Conservation (phyloP, 208 protist species). For the Trypanosoma rangeli region DNA sequence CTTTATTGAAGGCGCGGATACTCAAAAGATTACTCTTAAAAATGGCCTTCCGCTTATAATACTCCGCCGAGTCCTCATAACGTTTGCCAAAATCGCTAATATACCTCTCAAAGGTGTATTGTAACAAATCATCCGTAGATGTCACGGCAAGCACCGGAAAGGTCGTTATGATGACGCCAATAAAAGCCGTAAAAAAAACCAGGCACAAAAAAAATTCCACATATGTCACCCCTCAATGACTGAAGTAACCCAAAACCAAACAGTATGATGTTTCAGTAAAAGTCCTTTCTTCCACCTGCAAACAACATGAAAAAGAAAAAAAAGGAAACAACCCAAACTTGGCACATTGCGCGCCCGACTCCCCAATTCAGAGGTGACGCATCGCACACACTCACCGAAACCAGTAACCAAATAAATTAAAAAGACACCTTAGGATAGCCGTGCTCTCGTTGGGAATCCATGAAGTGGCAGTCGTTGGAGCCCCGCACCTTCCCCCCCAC, state of each 20-base stretch:
- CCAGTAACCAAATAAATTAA: too few relatives aligned
- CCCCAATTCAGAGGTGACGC: too few relatives aligned
- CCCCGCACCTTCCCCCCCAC: too few relatives aligned
- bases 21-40: conserved; percentile 34
- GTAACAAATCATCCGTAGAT: background rate
- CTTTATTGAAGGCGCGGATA: conserved; percentile 37
- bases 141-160: background rate
- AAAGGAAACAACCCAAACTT: too few relatives aligned
- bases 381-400: too few relatives aligned
- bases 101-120: conserved; percentile 38
- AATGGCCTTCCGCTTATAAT: conserved; percentile 31
- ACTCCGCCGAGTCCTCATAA: conserved; percentile 39
- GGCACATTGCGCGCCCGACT: too few relatives aligned
- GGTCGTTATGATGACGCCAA: background rate
- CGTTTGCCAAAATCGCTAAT: conserved; percentile 37
- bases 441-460: too few relatives aligned
- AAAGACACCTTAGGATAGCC: too few relatives aligned
- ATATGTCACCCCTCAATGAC: background rate
- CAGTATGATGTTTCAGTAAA: background rate
- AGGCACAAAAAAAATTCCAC: background rate
- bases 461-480: too few relatives aligned
- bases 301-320: background rate
- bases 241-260: background rate
- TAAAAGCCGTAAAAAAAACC: background rate
- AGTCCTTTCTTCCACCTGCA: background rate